Conservation (phyloP, 192 early-diverging fungal genomes). For the Gonapodya prolifera region DNA sequence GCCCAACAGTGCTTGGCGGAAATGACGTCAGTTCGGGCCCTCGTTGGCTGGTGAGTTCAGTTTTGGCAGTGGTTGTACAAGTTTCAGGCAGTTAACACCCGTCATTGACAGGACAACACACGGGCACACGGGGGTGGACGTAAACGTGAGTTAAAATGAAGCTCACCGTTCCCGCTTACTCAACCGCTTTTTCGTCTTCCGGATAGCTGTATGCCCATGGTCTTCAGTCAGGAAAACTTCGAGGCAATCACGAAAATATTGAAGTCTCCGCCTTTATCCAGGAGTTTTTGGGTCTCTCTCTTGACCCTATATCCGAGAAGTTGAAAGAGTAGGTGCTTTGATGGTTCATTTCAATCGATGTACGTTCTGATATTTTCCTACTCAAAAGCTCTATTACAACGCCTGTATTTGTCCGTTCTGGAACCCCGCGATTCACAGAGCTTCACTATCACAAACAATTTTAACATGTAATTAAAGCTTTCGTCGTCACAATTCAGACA, state of each 20-base stretch:
- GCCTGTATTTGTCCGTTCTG: neutral
- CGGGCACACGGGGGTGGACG: slow-evolving; percentile 3
- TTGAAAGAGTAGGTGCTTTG: slow-evolving; percentile 19
- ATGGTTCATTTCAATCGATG: neutral
- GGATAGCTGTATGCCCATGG: slow-evolving; percentile 65
- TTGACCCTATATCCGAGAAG: slow-evolving; percentile 40
- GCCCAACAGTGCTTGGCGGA: slow-evolving; percentile 35
- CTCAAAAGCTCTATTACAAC: neutral
- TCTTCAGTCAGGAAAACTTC: slow-evolving; percentile 34
- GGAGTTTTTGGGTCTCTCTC: slow-evolving; percentile 42
- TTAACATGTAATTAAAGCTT: neutral
- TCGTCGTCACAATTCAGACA: neutral
- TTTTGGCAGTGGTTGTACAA: neutral
- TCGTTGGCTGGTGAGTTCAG: slow-evolving; percentile 30
- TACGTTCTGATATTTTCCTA: neutral
- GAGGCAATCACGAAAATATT: slow-evolving; percentile 81
- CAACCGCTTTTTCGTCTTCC: no score
- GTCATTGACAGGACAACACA: neutral
- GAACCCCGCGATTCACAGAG: neutral
- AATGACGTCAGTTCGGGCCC: slow-evolving; percentile 28
- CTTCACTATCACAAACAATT: neutral
- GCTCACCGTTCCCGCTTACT: no score
- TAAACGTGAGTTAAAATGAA: neutral
- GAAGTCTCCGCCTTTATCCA: slow-evolving; percentile 66
- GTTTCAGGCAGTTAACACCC: neutral